These are phyloP conservation scores for Colletotrichum plurivorum DNA, from an alignment of 2,329 filamentous ascomycete species.

Conservation along the genomic window DNA sequence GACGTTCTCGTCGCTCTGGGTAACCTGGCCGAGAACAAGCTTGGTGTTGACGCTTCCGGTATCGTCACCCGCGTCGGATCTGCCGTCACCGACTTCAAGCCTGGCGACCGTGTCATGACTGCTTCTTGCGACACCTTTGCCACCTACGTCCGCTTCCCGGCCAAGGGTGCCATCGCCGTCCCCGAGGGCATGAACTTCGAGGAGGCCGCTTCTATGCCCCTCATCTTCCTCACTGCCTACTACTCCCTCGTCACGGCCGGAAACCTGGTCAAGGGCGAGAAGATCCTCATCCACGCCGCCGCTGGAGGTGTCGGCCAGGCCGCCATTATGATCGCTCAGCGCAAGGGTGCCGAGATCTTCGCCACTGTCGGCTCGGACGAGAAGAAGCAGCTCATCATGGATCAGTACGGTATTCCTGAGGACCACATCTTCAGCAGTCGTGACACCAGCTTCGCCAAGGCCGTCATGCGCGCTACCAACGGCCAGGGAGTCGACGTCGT, in stretches of 20 bases:
- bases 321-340: constrained; percentile 55
- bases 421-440: constrained; percentile 48
- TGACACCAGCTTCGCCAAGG: constrained; percentile 48
- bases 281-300: constrained; percentile 56
- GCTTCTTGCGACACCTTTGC: constrained; percentile 43
- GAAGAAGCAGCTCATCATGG: constrained; percentile 49
- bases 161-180: constrained; percentile 50
- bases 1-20: constrained; percentile 48
- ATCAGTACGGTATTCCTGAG: constrained; percentile 45
- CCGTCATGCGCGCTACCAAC: constrained; percentile 47
- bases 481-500: constrained; percentile 53
- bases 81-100: constrained; percentile 46
- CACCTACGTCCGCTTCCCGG: constrained; percentile 42
- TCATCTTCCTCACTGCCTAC: constrained; percentile 48
- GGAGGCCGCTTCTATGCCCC: constrained; percentile 50
- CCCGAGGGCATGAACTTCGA: constrained; percentile 55
- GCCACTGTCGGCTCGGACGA: constrained; percentile 52
- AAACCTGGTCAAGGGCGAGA: constrained; percentile 54
- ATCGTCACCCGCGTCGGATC: constrained; percentile 50
- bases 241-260: constrained; percentile 46
- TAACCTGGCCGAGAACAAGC: constrained; percentile 40
- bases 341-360: constrained; percentile 57
- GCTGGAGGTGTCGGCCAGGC: constrained; percentile 56
- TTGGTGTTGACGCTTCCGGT: constrained; percentile 52
- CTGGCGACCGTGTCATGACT: constrained; percentile 48